Evolutionary conservation across 768 basidiomycete species (phyloP).

Genomic region (Rhizopogon salebrosus): DNA sequence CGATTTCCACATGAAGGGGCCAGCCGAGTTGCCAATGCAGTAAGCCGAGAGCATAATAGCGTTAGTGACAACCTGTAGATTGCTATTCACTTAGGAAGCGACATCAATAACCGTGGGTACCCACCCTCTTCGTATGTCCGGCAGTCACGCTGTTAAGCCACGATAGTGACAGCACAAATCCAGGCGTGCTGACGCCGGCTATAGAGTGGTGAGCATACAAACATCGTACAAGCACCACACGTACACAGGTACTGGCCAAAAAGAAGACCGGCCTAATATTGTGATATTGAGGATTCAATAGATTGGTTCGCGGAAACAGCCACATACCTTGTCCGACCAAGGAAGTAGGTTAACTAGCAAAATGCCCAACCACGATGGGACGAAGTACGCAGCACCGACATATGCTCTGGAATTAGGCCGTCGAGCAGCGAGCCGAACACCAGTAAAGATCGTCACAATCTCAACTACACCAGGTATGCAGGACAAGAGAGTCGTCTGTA

Average conservation of each 20-base stretch:
- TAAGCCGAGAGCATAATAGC: constrained; percentile 67
- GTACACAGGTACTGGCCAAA: constrained; percentile 51
- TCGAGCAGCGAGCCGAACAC: constrained; percentile 47
- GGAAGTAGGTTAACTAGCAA: constrained; percentile 56
- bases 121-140: constrained; percentile 60
- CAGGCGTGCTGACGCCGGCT: constrained; percentile 48
- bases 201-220: not conserved
- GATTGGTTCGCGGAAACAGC: not conserved
- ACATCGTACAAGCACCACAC: not conserved
- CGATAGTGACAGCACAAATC: constrained; percentile 50
- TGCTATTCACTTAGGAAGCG: not conserved
- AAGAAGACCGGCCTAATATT: constrained; percentile 37
- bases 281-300: constrained; percentile 3
- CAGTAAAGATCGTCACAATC: constrained; percentile 61
- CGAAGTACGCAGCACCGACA: constrained; percentile 45
- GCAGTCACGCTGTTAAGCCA: constrained; percentile 61
- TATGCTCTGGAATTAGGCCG: constrained; percentile 51
- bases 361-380: constrained; percentile 58
- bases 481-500: constrained; percentile 62
- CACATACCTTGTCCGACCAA: constrained; percentile 48
- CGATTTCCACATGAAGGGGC: constrained; percentile 70
- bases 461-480: constrained; percentile 57
- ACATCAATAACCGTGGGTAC: not conserved
- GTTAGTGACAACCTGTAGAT: constrained; percentile 38
- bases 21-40: constrained; percentile 52